Evolutionary conservation across 306 rosid species (phyloP).

Genomic region (Purshia tridentata): DNA sequence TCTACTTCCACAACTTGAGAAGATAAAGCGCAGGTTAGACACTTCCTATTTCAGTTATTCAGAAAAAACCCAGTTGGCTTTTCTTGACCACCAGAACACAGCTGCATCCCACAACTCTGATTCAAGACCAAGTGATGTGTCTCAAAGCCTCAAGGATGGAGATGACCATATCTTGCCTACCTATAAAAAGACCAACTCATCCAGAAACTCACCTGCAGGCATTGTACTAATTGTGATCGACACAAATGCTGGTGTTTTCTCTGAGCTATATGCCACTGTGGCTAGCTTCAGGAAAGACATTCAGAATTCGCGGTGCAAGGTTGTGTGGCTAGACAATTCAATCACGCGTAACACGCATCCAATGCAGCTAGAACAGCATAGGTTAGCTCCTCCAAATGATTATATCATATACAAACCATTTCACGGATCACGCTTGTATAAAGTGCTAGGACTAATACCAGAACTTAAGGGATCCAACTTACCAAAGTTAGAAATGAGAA

Average conservation of each 20-base stretch:
- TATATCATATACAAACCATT: conserved; percentile 51
- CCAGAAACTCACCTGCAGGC: conserved; percentile 8
- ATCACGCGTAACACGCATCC: conserved; percentile 17
- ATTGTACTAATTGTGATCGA: conserved; percentile 34
- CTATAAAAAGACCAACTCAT: conserved; percentile 16
- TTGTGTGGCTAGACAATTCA: conserved; percentile 62
- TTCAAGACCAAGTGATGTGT: conserved; percentile 1
- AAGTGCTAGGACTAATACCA: conserved; percentile 34
- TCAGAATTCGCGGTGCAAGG: conserved; percentile 37
- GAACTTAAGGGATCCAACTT: conserved; percentile 11
- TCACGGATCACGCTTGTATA: conserved; percentile 52
- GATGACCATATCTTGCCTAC: background rate
- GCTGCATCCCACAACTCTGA: conserved; percentile 22
- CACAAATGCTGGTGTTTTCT: conserved; percentile 20
- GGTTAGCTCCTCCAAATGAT: conserved; percentile 39
- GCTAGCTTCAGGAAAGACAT: conserved; percentile 28
- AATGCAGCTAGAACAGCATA: conserved; percentile 19
- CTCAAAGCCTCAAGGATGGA: background rate
- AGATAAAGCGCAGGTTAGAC: conserved; percentile 26
- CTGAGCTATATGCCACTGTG: conserved; percentile 18
- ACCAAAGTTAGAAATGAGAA: background rate
- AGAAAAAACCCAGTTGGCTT: conserved; percentile 20
- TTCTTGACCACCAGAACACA: conserved; percentile 19
- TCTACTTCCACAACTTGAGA: conserved; percentile 29
- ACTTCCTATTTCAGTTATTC: conserved; percentile 19